A percentile compares a stretch with the other conserved stretches of the same genome.
phyloP scores from a whole-genome alignment of 2,329 filamentous ascomycete species.

The Dendrostoma leiphaemia region DNA sequence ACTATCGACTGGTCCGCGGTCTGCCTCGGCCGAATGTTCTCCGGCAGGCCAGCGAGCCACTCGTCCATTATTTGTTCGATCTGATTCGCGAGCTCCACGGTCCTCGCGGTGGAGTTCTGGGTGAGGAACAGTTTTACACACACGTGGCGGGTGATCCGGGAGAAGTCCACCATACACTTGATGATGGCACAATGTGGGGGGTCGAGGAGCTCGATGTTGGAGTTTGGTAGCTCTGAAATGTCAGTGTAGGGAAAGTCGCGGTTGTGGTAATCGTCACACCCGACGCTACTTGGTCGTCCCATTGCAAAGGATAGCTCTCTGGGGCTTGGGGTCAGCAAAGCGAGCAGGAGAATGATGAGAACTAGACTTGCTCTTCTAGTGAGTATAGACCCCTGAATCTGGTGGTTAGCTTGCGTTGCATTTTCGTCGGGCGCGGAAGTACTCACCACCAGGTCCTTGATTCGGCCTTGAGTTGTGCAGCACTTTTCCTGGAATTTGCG shows the following conservation, averaged over 20 bases:
- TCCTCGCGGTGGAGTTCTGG: conserved; percentile 19
- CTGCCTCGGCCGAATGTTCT: conserved; percentile 22
- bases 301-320: conserved; percentile 48
- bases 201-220: conserved; percentile 18
- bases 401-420: not conserved
- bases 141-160: conserved; percentile 25
- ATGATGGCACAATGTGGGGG: conserved; percentile 28
- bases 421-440: not conserved
- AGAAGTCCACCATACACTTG: conserved; percentile 27
- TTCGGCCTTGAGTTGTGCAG: conserved; percentile 33
- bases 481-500: conserved; percentile 28
- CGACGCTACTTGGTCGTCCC: conserved; percentile 46
- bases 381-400: conserved; percentile 39
- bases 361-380: conserved; percentile 38
- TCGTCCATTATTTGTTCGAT: conserved; percentile 24
- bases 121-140: conserved; percentile 26
- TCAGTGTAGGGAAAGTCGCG: conserved; percentile 30
- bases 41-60: conserved; percentile 24
- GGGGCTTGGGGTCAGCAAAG: not conserved
- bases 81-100: conserved; percentile 22
- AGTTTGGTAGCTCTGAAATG: conserved; percentile 7
- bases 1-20: conserved; percentile 19
- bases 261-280: conserved; percentile 47
- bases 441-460: conserved; percentile 46
- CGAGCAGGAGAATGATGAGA: not conserved